These are phyloP conservation scores for Ophiocordyceps sinensis DNA, from an alignment of 2,329 filamentous ascomycete species.

Conservation along the genomic window DNA sequence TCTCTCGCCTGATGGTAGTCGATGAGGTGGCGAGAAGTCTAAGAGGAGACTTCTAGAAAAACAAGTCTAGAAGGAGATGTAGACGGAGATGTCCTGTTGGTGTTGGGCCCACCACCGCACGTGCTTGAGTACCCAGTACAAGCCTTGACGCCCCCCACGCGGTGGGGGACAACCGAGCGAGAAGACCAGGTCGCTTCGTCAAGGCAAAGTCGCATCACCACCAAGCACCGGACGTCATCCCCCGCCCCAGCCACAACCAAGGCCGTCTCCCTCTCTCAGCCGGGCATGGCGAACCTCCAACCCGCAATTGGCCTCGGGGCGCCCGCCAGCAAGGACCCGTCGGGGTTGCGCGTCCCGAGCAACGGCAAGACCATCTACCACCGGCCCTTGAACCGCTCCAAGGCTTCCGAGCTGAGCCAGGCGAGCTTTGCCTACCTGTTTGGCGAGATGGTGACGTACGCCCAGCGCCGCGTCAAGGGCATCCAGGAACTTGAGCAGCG, in stretches of 20 bases:
- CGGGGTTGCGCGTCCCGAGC: slow-evolving; percentile 72
- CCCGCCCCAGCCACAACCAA: background rate
- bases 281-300: slow-evolving; percentile 35
- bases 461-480: slow-evolving; percentile 76
- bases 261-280: background rate
- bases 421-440: slow-evolving; percentile 94
- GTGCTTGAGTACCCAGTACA: too few species aligned
- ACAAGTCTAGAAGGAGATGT: too few species aligned
- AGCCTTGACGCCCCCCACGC: too few species aligned
- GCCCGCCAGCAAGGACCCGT: slow-evolving; percentile 6
- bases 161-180: too few species aligned
- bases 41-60: too few species aligned
- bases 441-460: slow-evolving; percentile 91
- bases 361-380: slow-evolving; percentile 98
- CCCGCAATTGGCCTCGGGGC: slow-evolving; percentile 9
- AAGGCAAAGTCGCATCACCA: background rate
- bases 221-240: background rate
- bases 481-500: slow-evolving; percentile 88
- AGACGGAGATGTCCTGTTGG: too few species aligned
- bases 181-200: too few species aligned
- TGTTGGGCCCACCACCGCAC: too few species aligned
- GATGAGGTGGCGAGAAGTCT: too few species aligned
- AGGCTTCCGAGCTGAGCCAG: slow-evolving; percentile 79
- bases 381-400: slow-evolving; percentile 78
- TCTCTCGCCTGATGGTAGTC: too few species aligned